Percentiles rank a stretch among this genome's conserved stretches.
Evolutionary conservation across 2,329 filamentous ascomycete genomes (phyloP).

Genomic region (Teratosphaeria pseudoeucalypti): DNA sequence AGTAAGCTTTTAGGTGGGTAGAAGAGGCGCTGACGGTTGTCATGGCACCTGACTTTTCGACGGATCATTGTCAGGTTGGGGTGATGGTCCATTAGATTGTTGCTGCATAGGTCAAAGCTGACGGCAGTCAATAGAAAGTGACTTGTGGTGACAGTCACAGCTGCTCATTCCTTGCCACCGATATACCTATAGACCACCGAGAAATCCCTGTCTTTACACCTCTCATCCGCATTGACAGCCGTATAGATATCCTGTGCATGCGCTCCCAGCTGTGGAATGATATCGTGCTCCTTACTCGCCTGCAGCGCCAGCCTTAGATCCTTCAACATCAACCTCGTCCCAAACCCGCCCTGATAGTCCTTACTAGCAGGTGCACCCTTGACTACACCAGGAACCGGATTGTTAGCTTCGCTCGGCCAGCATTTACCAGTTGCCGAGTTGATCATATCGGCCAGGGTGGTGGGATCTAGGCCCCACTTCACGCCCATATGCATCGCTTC

Average conservation of each 20-base stretch:
- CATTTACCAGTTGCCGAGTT: conserved; percentile 90
- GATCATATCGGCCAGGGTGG: conserved; percentile 70
- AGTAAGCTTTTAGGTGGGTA: too few species aligned
- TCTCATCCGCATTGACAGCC: conserved; percentile 31
- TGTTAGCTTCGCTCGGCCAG: conserved; percentile 95
- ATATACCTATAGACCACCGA: conserved; percentile 41
- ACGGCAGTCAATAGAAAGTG: too few species aligned
- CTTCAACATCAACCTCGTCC: conserved; percentile 40
- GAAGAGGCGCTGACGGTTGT: too few species aligned
- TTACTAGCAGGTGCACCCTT: conserved; percentile 62
- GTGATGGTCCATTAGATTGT: too few species aligned
- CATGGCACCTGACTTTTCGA: too few species aligned
- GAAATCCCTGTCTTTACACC: conserved; percentile 41
- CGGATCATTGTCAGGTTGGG: too few species aligned
- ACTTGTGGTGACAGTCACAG: too few species aligned
- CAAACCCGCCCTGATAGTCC: conserved; percentile 51
- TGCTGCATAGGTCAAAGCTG: too few species aligned
- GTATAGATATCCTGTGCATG: conserved; percentile 37
- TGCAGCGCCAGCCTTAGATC: conserved; percentile 40
- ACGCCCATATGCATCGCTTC: conserved; percentile 59
- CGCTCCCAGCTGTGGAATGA: conserved; percentile 36
- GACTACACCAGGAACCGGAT: conserved; percentile 79
- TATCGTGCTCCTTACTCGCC: conserved; percentile 33
- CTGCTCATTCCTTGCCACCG: conserved; percentile 31
- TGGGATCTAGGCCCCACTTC: conserved; percentile 51